Conservation (phyloP, 164 flowering plant genomes). For the Cinnamomum chago region DNA sequence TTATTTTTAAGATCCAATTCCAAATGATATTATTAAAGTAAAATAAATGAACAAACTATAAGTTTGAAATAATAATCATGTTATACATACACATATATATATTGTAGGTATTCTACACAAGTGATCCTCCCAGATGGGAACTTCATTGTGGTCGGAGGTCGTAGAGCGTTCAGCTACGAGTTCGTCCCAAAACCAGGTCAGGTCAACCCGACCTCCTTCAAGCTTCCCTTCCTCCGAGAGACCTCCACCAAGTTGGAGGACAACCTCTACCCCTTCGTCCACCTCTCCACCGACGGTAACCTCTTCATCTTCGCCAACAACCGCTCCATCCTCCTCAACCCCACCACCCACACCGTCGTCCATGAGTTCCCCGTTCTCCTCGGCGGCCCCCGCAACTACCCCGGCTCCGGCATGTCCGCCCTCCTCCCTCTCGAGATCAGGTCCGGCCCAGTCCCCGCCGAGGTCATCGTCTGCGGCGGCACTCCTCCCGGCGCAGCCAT, state of each 20-base stretch:
- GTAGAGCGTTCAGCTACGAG: conserved; percentile 55
- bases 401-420: conserved; percentile 60
- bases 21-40: too few species aligned
- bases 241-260: conserved; percentile 60
- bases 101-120: conserved; percentile 62
- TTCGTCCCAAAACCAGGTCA: conserved; percentile 43
- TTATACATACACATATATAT: conserved; percentile 11
- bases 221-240: conserved; percentile 41
- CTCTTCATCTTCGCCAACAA: conserved; percentile 81
- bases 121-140: conserved; percentile 51
- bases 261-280: conserved; percentile 86
- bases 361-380: conserved; percentile 47
- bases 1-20: too few species aligned
- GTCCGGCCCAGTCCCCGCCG: conserved; percentile 27
- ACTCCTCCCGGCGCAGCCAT: conserved; percentile 21
- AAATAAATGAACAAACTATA: too few species aligned
- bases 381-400: conserved; percentile 86
- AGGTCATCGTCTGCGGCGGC: conserved; percentile 80
- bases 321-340: conserved; percentile 57
- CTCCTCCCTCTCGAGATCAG: conserved; percentile 56
- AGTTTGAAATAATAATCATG: too few species aligned
- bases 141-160: conserved; percentile 64
- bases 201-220: conserved; percentile 7
- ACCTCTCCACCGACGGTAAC: conserved; percentile 75
- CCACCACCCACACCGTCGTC: conserved; percentile 28